Evolutionary conservation across 2,329 filamentous ascomycete species (phyloP).

Genomic region (Ophiocordyceps camponoti-saundersi): DNA sequence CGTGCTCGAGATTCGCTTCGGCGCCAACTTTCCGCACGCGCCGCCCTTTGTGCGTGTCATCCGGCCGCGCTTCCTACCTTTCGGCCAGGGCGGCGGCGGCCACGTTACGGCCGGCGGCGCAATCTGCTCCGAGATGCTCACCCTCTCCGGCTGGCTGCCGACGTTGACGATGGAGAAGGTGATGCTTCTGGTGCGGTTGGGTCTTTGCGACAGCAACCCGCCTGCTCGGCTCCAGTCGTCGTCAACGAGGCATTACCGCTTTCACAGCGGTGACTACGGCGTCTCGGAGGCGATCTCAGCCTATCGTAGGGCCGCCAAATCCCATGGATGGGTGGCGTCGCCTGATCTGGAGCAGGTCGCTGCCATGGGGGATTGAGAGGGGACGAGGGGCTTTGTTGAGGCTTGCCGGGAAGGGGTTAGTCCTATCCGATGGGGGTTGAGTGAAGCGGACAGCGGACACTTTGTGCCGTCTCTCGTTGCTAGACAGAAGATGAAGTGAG

Average conservation of each 20-base stretch:
- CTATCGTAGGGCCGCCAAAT: slow-evolving; percentile 45
- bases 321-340: slow-evolving; percentile 61
- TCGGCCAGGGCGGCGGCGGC: slow-evolving; percentile 58
- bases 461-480: too few relatives aligned
- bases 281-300: slow-evolving; percentile 57
- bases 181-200: slow-evolving; percentile 64
- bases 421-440: too few relatives aligned
- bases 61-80: slow-evolving; percentile 61
- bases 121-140: slow-evolving; percentile 71
- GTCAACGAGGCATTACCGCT: not conserved
- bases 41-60: slow-evolving; percentile 78
- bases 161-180: slow-evolving; percentile 61
- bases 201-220: slow-evolving; percentile 52
- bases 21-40: slow-evolving; percentile 54
- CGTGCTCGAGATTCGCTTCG: slow-evolving; percentile 69
- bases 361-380: not conserved
- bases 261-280: slow-evolving; percentile 34
- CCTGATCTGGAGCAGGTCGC: slow-evolving; percentile 34
- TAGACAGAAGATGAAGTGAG: too few relatives aligned
- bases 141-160: slow-evolving; percentile 66
- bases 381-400: too few relatives aligned
- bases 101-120: slow-evolving; percentile 75
- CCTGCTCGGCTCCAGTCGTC: slow-evolving; percentile 57
- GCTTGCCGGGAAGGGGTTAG: too few relatives aligned
- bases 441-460: too few relatives aligned